Evolutionary conservation across 306 rosid genomes (phyloP).

Genomic region (Oxytropis ochrocephala): DNA sequence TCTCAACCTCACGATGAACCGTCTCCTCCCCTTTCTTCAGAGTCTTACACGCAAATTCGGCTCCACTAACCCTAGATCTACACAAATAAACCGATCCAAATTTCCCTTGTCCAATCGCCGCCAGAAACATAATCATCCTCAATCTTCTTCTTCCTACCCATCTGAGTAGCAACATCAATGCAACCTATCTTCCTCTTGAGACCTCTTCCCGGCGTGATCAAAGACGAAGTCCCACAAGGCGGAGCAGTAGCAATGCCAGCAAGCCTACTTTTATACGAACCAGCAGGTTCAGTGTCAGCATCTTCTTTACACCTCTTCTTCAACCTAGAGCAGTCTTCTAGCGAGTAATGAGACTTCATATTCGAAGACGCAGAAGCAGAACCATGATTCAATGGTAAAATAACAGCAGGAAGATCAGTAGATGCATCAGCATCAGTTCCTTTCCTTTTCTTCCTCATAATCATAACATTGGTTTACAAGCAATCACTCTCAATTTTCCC

Average conservation of each 20-base stretch:
- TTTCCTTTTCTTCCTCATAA: slow-evolving; percentile 93
- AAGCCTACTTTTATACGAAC: slow-evolving; percentile 63
- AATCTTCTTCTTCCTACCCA: slow-evolving; percentile 89
- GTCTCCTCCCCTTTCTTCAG: slow-evolving; percentile 92
- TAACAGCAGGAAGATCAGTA: slow-evolving; percentile 29
- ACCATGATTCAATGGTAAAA: slow-evolving; percentile 33
- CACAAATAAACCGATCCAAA: slow-evolving; percentile 86
- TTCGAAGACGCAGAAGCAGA: slow-evolving; percentile 42
- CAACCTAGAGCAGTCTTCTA: slow-evolving; percentile 79
- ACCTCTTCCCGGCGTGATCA: slow-evolving; percentile 72
- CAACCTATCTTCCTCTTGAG: slow-evolving; percentile 98
- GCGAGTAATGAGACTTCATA: slow-evolving; percentile 64
- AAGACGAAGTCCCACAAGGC: slow-evolving; percentile 75
- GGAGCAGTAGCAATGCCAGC: slow-evolving; percentile 98
- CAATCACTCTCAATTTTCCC: slow-evolving; percentile 1
- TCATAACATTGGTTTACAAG: slow-evolving; percentile 30
- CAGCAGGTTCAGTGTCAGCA: slow-evolving; percentile 40
- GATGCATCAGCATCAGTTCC: slow-evolving; percentile 69
- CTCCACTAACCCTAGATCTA: slow-evolving; percentile 60
- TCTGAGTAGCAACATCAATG: slow-evolving; percentile 88
- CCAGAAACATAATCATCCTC: slow-evolving; percentile 77
- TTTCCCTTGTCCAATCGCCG: slow-evolving; percentile 83
- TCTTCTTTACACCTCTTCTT: slow-evolving; percentile 87
- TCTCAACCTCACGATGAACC: slow-evolving; percentile 95
- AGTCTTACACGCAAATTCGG: slow-evolving; percentile 85